Conservation (phyloP, 2,329 filamentous ascomycete species). For the Fusarium continuum region DNA sequence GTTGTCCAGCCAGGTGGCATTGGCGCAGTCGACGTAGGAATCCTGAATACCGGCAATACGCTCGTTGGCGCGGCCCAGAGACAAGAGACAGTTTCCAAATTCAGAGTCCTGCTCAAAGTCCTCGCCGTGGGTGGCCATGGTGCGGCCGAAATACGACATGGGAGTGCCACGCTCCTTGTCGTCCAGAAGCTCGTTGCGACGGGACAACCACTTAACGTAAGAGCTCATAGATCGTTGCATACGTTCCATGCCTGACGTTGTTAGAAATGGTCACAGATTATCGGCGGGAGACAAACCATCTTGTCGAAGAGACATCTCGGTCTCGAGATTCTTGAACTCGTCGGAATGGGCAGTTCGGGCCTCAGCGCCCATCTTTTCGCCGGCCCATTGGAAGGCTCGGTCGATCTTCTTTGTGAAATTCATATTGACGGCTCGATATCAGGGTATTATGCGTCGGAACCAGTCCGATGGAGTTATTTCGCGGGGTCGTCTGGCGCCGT, state of each 20-base stretch:
- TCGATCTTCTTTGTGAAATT: conserved; percentile 85
- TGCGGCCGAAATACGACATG: conserved; percentile 79
- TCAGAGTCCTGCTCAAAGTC: conserved; percentile 92
- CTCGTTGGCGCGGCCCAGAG: conserved; percentile 86
- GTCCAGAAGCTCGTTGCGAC: conserved; percentile 79
- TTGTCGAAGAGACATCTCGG: conserved; percentile 88
- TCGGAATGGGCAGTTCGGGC: conserved; percentile 87
- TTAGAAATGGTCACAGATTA: conserved; percentile 9
- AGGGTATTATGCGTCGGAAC: conserved; percentile 31
- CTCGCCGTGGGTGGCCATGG: conserved; percentile 89
- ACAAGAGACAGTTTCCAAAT: conserved; percentile 85
- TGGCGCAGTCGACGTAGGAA: conserved; percentile 79
- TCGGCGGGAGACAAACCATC: conserved; percentile 69
- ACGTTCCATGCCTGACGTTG: conserved; percentile 79
- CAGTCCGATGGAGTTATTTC: conserved; percentile 34
- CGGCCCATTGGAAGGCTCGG: conserved; percentile 97
- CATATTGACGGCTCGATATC: conserved; percentile 51
- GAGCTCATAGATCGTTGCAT: conserved; percentile 85
- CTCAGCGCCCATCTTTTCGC: conserved; percentile 94
- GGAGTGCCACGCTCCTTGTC: conserved; percentile 90
- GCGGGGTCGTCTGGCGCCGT: conserved; percentile 26
- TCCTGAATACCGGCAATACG: conserved; percentile 87
- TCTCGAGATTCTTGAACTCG: conserved; percentile 89
- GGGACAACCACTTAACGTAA: conserved; percentile 89
- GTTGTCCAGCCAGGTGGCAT: conserved; percentile 88